Base-by-base conservation (phyloP, 2,329 filamentous ascomycete genomes). In the Ascochyta lentis region DNA sequence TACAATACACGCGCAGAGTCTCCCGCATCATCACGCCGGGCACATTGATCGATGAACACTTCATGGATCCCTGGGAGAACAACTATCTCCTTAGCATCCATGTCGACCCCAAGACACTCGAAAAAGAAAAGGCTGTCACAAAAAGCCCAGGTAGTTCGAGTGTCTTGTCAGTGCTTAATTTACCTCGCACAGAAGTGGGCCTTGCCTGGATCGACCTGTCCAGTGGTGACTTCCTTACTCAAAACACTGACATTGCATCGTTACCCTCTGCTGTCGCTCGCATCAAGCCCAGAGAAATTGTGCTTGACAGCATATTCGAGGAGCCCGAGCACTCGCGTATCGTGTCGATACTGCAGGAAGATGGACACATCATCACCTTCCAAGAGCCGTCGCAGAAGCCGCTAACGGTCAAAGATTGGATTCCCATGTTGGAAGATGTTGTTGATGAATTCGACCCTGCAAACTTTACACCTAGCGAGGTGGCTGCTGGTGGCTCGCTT, bases 21-120 rank as follows among this genome's bases (percentile, higher is more conserved):
- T 86, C 91, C 16, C 88, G 95, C 54, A 89, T 99, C 64, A 87
- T 99, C 69, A 98, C 95, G 0, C 92, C 95, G 1, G 95, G 95
- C 19, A 99, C 95, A 1, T 81, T 99, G 49, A 96, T 99, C 63
- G 95, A 99, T 75, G 95, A 99, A 77, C 93, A 92, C 67, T 99
- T 98, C 75, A 92, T 99, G 81, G 91, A 98, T 72, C 91, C 92
- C 1, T 94, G 90, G 71, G 87, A 91, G 67, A 97, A 95, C 76
- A 98, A 97, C 73, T 99, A 94, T 74, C 83, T 98, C 31, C 84
- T 98, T 72, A 89, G 91, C 34, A 84, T 98, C 43, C 86, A 96
- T 69, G 73, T 89, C 26, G 76, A 81, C 15, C 66, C 70, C n/a
- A 52, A 70, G 22, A 58, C 54, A 4, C 57, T 67, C 22, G 65